A percentile compares a stretch with the other conserved stretches of the same genome.
Evolutionary conservation across 2,329 filamentous ascomycete genomes (phyloP).

Genomic region (Daldinia eschscholtzii): DNA sequence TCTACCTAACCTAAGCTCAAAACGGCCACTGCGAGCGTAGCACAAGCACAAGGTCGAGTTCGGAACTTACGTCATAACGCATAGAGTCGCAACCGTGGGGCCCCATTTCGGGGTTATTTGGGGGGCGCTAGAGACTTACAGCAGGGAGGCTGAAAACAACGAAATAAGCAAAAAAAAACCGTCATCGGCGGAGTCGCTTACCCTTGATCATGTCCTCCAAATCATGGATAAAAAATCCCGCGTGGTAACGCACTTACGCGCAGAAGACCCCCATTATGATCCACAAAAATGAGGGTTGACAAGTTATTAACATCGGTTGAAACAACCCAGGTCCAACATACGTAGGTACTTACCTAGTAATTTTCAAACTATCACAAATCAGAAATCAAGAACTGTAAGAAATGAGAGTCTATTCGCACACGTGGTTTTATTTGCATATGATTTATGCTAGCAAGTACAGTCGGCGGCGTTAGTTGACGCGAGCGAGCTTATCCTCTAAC

Average conservation of each 20-base stretch:
- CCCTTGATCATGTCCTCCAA: constrained; percentile 17
- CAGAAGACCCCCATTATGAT: constrained; percentile 11
- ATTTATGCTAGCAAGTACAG: constrained; percentile 30
- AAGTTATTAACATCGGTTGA: constrained; percentile 12
- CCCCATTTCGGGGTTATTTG: constrained; percentile 19
- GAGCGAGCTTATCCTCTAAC: constrained; percentile 9
- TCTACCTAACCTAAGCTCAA: constrained; percentile 25
- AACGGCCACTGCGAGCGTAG: constrained; percentile 14
- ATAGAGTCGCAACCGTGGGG: constrained; percentile 23
- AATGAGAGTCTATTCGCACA: constrained; percentile 21
- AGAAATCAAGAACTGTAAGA: constrained; percentile 25
- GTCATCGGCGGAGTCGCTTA: constrained; percentile 28
- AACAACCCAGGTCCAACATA: neutral
- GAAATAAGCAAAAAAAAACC: constrained; percentile 9
- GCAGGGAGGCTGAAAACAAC: constrained; percentile 24
- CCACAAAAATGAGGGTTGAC: constrained; percentile 9
- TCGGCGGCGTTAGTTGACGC: constrained; percentile 24
- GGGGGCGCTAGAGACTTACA: constrained; percentile 21
- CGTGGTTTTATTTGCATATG: constrained; percentile 33
- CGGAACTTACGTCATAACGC: constrained; percentile 31
- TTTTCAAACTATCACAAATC: constrained; percentile 7
- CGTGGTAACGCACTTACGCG: constrained; percentile 20
- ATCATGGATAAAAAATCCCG: constrained; percentile 14
- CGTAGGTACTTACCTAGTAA: neutral
- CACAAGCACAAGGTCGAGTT: constrained; percentile 1